These are phyloP conservation scores for Fusarium sp. DNA, from an alignment of 2,329 filamentous ascomycete genomes.

Conservation along the genomic window DNA sequence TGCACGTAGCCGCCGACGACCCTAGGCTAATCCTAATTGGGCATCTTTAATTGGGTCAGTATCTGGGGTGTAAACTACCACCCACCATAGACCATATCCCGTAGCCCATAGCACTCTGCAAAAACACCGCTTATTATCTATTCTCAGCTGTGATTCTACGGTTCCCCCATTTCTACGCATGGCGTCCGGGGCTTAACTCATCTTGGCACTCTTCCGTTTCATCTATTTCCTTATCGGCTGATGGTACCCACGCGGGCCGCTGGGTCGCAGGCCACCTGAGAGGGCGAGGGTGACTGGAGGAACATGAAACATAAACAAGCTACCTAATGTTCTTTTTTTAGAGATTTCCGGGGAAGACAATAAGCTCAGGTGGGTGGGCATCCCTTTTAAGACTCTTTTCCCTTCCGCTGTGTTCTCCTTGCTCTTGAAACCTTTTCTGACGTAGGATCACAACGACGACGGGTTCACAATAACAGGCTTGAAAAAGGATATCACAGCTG, in stretches of 20 bases:
- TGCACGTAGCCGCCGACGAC: constrained; percentile 46
- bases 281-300: constrained; percentile 11
- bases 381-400: constrained; percentile 30
- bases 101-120: background rate
- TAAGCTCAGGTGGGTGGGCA: constrained; percentile 21
- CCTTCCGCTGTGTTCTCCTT: constrained; percentile 6
- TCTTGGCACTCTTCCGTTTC: constrained; percentile 32
- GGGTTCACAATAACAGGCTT: constrained; percentile 23
- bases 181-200: constrained; percentile 6
- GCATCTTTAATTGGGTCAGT: background rate
- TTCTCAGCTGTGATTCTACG: constrained; percentile 10
- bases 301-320: constrained; percentile 39
- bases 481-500: constrained; percentile 36
- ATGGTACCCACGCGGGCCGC: constrained; percentile 20
- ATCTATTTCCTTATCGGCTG: constrained; percentile 16
- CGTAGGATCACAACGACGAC: constrained; percentile 27
- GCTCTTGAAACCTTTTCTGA: constrained; percentile 20
- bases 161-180: constrained; percentile 7
- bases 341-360: constrained; percentile 22
- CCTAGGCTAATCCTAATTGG: constrained; percentile 1
- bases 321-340: constrained; percentile 33
- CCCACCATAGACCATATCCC: too few species aligned
- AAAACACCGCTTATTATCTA: constrained; percentile 24
- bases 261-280: constrained; percentile 18
- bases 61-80: constrained; percentile 11